Conservation (phyloP, 1,284 basidiomycete species). For the Somion occarium region DNA sequence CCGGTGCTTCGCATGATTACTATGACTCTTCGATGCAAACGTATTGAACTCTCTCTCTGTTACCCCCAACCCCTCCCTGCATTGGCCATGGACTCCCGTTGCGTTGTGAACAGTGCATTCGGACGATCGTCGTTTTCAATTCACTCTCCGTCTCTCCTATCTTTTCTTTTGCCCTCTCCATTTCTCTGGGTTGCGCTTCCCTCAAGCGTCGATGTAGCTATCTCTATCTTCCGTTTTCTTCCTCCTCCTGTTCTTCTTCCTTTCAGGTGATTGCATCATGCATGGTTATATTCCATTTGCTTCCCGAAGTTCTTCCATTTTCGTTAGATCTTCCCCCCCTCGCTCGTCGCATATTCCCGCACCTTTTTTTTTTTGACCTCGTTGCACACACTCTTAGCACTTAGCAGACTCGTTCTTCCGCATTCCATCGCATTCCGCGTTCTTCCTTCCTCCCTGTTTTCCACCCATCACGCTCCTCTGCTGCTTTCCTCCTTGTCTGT, state of each 20-base stretch:
- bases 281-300: not conserved
- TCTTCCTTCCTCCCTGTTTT: slow-evolving; percentile 4
- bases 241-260: not conserved
- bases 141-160: slow-evolving; percentile 8
- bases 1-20: slow-evolving; percentile 4
- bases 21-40: not conserved
- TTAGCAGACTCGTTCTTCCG: not conserved
- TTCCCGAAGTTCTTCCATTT: not conserved
- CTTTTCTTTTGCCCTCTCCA: not conserved
- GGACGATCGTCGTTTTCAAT: not conserved
- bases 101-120: not conserved
- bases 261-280: not conserved
- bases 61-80: not conserved
- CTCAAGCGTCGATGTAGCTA: not conserved
- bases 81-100: too few species aligned
- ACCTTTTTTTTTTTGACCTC: not conserved
- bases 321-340: not conserved
- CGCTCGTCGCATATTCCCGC: not conserved
- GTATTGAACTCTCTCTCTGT: not conserved
- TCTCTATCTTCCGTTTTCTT: slow-evolving; percentile 1
- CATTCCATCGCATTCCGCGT: slow-evolving; percentile 2
- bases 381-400: not conserved
- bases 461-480: not conserved
- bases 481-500: not conserved
- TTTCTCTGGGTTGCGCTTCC: not conserved